Evolutionary conservation across 75 land plant species (phyloP).

Genomic region (Selaginella tamariscina): DNA sequence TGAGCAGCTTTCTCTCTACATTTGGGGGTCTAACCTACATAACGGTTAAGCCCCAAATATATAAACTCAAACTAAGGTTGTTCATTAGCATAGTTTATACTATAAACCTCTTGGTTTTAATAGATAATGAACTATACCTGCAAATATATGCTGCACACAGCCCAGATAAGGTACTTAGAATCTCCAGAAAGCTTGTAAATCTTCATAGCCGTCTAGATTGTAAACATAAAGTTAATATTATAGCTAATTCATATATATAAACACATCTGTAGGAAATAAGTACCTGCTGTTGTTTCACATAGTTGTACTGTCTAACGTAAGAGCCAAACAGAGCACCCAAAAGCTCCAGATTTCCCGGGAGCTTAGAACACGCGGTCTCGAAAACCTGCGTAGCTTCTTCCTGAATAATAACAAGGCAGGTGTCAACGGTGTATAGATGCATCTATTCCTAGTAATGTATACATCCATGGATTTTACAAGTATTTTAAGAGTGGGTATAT

Average conservation of each 20-base stretch:
- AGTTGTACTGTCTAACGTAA: slow-evolving; percentile 81
- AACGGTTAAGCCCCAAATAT: too few relatives aligned
- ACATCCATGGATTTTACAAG: too few relatives aligned
- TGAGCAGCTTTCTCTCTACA: slow-evolving; percentile 42
- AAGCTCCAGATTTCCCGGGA: slow-evolving; percentile 58
- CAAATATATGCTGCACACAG: slow-evolving; percentile 90
- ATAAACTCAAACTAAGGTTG: too few relatives aligned
- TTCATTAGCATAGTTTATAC: too few relatives aligned
- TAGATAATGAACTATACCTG: too few relatives aligned
- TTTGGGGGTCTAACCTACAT: slow-evolving; percentile 48
- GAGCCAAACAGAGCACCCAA: slow-evolving; percentile 88
- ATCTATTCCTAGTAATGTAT: too few relatives aligned
- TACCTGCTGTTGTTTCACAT: slow-evolving; percentile 98
- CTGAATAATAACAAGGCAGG: slow-evolving; percentile 27
- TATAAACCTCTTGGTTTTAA: too few relatives aligned
- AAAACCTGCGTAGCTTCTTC: slow-evolving; percentile 80
- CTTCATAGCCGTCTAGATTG: slow-evolving; percentile 42
- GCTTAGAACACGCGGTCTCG: slow-evolving; percentile 75
- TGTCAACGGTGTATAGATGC: background rate
- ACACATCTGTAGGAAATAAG: background rate
- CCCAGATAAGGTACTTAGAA: slow-evolving; percentile 86
- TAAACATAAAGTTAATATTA: background rate
- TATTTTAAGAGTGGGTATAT: too few relatives aligned
- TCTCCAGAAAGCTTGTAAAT: slow-evolving; percentile 83
- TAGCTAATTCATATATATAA: background rate